These are phyloP conservation scores for Linnemannia hyalina DNA, from an alignment of 192 early-diverging fungal genomes.

Conservation along the genomic window DNA sequence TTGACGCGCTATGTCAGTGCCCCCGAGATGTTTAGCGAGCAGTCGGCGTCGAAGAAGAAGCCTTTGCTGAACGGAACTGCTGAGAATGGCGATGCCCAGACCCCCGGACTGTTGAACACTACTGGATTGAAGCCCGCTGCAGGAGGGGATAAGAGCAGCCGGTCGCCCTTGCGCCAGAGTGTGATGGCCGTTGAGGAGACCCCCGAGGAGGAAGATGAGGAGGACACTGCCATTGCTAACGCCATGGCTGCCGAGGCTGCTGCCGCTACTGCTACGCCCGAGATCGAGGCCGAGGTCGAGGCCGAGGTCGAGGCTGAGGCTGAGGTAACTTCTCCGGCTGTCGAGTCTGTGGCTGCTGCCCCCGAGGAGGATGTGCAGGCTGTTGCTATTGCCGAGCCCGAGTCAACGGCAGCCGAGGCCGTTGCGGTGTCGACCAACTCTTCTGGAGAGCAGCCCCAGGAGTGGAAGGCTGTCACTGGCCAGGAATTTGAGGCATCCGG, in stretches of 20 bases:
- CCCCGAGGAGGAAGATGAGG: slow-evolving; percentile 12
- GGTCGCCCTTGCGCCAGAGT: slow-evolving; percentile 40
- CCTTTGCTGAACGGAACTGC: slow-evolving; percentile 13
- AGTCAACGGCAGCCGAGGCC: not conserved
- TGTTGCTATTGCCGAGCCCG: not conserved
- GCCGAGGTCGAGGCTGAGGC: not conserved
- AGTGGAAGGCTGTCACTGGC: slow-evolving; percentile 45
- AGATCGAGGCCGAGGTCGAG: not conserved
- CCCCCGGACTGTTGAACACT: slow-evolving; percentile 39
- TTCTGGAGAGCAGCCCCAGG: not conserved
- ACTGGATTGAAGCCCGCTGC: slow-evolving; percentile 30
- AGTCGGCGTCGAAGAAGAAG: slow-evolving; percentile 44
- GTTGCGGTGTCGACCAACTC: not conserved
- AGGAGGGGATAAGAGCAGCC: slow-evolving; percentile 46
- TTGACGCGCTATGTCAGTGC: slow-evolving; percentile 50
- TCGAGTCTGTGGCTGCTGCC: not conserved
- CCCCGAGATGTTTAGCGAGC: slow-evolving; percentile 52
- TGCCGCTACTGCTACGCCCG: not conserved
- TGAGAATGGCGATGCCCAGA: not conserved
- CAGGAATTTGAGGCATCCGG: slow-evolving; percentile 35
- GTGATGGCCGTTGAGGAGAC: slow-evolving; percentile 3
- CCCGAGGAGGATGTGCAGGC: slow-evolving; percentile 7
- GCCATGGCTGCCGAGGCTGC: not conserved
- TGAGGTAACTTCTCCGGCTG: not conserved
- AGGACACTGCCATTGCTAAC: not conserved